These are phyloP conservation scores for Dactylellina haptotyla DNA, from an alignment of 2,329 filamentous ascomycete species.

Conservation along the genomic window DNA sequence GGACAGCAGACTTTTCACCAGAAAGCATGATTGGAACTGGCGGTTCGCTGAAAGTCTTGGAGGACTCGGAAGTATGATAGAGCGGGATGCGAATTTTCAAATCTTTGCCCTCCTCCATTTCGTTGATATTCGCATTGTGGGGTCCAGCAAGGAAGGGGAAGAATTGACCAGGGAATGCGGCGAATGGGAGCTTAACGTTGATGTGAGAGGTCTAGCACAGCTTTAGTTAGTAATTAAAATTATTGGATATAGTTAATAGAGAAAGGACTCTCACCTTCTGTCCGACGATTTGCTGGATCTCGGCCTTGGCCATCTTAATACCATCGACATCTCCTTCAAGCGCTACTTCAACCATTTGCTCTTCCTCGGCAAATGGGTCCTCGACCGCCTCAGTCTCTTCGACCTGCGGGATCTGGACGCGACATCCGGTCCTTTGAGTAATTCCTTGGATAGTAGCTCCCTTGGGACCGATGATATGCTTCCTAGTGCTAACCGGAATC, in stretches of 20 bases:
- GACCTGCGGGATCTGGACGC: constrained; percentile 85
- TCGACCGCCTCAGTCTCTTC: constrained; percentile 72
- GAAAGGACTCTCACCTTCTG: constrained; percentile 72
- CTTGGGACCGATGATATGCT: constrained; percentile 91
- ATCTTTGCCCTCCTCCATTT: constrained; percentile 77
- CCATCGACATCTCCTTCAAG: constrained; percentile 93
- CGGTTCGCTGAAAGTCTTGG: constrained; percentile 55
- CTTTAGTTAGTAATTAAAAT: constrained; percentile 8
- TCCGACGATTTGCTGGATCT: constrained; percentile 86
- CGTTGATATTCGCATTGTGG: constrained; percentile 73
- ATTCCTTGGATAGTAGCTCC: constrained; percentile 90
- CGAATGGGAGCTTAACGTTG: constrained; percentile 80
- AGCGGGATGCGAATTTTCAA: constrained; percentile 81
- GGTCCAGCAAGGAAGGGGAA: constrained; percentile 93
- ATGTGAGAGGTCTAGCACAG: constrained; percentile 64
- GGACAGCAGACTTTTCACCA: constrained; percentile 84
- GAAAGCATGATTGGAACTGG: constrained; percentile 74
- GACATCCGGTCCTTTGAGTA: constrained; percentile 87
- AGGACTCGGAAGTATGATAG: constrained; percentile 56
- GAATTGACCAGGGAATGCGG: constrained; percentile 79
- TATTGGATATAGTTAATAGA: neutral
- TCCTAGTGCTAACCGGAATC: constrained; percentile 82
- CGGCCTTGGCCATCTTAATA: constrained; percentile 81
- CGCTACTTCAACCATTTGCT: constrained; percentile 82
- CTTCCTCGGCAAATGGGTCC: constrained; percentile 72